Evolutionary conservation across 768 basidiomycete genomes (phyloP).

Genomic region (Cystoderma amianthinum): DNA sequence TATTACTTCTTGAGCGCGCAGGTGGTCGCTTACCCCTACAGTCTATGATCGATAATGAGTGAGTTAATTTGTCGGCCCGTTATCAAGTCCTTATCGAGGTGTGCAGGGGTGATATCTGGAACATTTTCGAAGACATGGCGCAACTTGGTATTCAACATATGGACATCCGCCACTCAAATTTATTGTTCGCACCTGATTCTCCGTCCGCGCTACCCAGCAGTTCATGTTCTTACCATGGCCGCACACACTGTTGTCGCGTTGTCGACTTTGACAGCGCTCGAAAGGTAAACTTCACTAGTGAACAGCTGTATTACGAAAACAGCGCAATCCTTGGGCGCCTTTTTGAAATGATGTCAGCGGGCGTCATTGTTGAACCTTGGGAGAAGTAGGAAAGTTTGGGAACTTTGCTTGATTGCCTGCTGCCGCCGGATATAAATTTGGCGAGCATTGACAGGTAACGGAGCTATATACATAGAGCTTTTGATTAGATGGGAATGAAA

Average conservation of each 20-base stretch:
- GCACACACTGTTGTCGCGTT: constrained; percentile 9
- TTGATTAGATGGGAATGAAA: too few species aligned
- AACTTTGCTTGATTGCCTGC: too few species aligned
- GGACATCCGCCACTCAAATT: constrained; percentile 15
- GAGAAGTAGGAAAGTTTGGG: too few species aligned
- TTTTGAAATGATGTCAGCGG: constrained; percentile 11
- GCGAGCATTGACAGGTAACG: too few species aligned
- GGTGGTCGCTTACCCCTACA: constrained; percentile 10
- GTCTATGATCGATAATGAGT: too few species aligned
- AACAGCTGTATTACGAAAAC: constrained; percentile 13
- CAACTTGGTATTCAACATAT: constrained; percentile 13
- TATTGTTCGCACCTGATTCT: constrained; percentile 8
- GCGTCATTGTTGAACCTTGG: constrained; percentile 11
- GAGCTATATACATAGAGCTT: too few species aligned
- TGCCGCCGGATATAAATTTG: too few species aligned
- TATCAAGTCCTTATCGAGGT: neutral
- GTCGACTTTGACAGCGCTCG: constrained; percentile 14
- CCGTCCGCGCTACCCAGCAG: constrained; percentile 1
- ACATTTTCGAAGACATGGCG: constrained; percentile 13
- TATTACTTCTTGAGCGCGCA: constrained; percentile 11
- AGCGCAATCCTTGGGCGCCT: constrained; percentile 10
- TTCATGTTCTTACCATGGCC: constrained; percentile 10
- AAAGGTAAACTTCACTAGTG: constrained; percentile 12
- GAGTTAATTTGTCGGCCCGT: neutral
- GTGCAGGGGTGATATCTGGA: constrained; percentile 13